A percentile compares a stretch with the other conserved stretches of the same genome.
These are phyloP conservation scores for Nannizzia gypsea DNA, from an alignment of 2,329 filamentous ascomycete genomes.

Conservation along the genomic window DNA sequence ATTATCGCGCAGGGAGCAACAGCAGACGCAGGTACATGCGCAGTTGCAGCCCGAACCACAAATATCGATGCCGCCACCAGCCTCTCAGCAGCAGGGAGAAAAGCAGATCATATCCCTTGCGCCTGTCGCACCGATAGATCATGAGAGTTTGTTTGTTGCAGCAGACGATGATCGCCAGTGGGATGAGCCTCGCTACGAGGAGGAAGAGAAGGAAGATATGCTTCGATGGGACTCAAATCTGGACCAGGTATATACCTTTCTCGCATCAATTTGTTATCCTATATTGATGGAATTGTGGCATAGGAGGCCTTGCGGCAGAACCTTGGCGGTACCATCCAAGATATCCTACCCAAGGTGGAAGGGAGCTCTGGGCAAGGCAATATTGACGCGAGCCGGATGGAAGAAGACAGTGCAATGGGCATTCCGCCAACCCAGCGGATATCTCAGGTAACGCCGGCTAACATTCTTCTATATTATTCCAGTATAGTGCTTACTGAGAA, in stretches of 20 bases:
- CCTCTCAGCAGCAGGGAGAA: neutral
- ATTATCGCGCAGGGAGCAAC: neutral
- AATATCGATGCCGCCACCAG: neutral
- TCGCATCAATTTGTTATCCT: neutral
- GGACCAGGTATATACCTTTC: constrained; percentile 30
- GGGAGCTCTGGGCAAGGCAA: neutral
- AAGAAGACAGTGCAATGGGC: neutral
- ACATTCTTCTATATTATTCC: neutral
- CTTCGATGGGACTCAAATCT: constrained; percentile 51
- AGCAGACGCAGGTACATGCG: neutral
- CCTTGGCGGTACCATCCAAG: constrained; percentile 22
- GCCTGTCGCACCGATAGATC: neutral
- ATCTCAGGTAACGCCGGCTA: constrained; percentile 30
- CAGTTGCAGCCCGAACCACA: neutral
- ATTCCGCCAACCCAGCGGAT: constrained; percentile 40
- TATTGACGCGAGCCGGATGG: neutral
- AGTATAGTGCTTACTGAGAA: constrained; percentile 15
- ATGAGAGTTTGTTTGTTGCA: constrained; percentile 48
- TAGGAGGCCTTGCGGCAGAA: constrained; percentile 24
- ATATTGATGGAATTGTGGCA: neutral
- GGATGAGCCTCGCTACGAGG: constrained; percentile 45
- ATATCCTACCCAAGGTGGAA: constrained; percentile 21
- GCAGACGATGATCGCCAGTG: constrained; percentile 48
- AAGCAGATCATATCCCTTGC: neutral
- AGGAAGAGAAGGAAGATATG: constrained; percentile 45